Conservation (phyloP, 768 basidiomycete species). For the Imleria badia region DNA sequence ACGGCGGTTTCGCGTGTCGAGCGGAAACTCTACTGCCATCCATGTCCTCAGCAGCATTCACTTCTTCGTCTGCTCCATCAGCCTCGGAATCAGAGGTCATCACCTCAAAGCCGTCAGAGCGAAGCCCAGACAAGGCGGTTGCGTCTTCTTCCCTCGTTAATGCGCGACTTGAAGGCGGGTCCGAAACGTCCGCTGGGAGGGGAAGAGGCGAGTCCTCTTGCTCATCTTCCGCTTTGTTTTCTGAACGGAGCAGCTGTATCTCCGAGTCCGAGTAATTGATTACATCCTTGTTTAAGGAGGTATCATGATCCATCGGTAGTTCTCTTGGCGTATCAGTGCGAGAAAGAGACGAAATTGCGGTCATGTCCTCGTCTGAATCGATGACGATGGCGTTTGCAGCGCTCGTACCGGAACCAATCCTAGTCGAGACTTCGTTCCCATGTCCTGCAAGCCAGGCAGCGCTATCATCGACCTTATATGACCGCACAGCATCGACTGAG, state of each 20-base stretch:
- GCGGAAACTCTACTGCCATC: neutral
- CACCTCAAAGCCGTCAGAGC: neutral
- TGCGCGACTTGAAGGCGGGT: neutral
- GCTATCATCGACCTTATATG: neutral
- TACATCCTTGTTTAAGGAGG: neutral
- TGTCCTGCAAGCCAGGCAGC: neutral
- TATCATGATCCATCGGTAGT: neutral
- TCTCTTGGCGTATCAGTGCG: neutral
- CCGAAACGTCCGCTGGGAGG: neutral
- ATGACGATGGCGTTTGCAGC: slow-evolving; percentile 22
- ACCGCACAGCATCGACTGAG: neutral
- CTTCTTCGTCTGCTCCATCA: neutral
- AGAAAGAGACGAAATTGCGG: neutral
- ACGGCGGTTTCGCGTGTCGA: neutral
- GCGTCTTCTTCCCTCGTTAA: neutral
- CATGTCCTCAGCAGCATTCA: neutral
- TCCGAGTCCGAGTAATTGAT: slow-evolving; percentile 9
- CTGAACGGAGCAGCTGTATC: slow-evolving; percentile 2
- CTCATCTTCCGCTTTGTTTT: neutral
- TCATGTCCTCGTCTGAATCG: slow-evolving; percentile 19
- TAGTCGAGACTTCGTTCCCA: neutral
- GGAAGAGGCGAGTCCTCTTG: neutral
- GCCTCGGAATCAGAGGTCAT: slow-evolving; percentile 9
- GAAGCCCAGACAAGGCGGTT: neutral
- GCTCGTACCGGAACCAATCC: slow-evolving; percentile 9